Base-by-base conservation (phyloP, 306 rosid genomes). In the Vicia faba region DNA sequence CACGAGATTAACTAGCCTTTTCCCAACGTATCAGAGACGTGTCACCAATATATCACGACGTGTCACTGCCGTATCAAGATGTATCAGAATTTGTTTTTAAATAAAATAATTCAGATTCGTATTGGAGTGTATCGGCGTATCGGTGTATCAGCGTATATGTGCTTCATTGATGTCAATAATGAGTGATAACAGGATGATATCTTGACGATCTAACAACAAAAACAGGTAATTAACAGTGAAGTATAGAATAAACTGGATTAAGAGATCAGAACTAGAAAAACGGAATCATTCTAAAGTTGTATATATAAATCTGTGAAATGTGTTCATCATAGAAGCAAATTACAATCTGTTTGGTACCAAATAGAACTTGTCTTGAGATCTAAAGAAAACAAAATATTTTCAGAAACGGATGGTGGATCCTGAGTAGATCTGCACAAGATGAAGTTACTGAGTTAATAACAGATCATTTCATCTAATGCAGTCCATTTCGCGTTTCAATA, bases 351-450 rank as follows among this genome's bases (percentile, higher is more conserved):
- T 20, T 33, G 13, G 26, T 31, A 31, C 64, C 23, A 29, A n/a
- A 8, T n/a, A n/a, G 20, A 28, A 57, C 33, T 25, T 8, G 0
- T 46, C 9, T 16, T 15, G 3, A 15, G 4, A 13, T 31, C 13
- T 8, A 4, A 39, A 5, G 26, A 58, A 70, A 68, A 36, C 54
- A 54, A 61, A 61, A 61, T 12, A 54, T 13, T 12, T 33, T 33
- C 16, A 60, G 23, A 40, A 60, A 61, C n/a, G 31, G 15, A 43
- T 7, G 3, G 11, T 67, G 1, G 5, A 51, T 51, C 13, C 18
- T 5, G 4, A 0, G 18, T 55, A 20, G 25, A 48, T 48, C 26
- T 48, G 11, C 12, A 48, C 16, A 48, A 48, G 11, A 48, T 48
- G 55, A 48, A 48, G 5, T 16, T 48, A 45, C 9, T 6, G 51